phyloP scores from a whole-genome alignment of 2,329 filamentous ascomycete species.

The Diaporthe citrichinensis region DNA sequence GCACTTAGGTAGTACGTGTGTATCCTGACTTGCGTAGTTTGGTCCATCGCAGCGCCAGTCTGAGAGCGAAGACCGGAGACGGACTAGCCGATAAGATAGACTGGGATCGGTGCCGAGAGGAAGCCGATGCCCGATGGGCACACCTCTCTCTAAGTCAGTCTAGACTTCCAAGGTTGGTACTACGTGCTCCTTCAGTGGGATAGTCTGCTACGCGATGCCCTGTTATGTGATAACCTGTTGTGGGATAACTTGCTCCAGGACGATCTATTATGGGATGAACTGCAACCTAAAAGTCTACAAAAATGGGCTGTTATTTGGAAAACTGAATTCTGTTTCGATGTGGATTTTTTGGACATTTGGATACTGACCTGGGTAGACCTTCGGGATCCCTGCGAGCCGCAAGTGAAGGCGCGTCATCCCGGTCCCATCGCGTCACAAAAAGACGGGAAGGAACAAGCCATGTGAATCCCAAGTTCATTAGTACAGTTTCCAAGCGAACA shows the following conservation, averaged over 20 bases:
- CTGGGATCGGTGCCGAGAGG: slow-evolving; percentile 23
- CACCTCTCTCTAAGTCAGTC: not conserved
- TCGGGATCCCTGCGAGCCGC: not conserved
- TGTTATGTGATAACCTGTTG: too few species aligned
- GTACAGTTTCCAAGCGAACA: not conserved
- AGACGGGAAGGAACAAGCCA: slow-evolving; percentile 29
- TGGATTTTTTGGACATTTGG: not conserved
- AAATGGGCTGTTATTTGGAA: not conserved
- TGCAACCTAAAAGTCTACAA: not conserved
- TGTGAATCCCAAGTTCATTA: not conserved
- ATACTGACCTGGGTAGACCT: not conserved
- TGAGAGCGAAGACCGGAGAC: slow-evolving; percentile 20
- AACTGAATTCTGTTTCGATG: not conserved
- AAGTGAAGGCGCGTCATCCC: slow-evolving; percentile 33
- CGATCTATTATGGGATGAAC: not conserved
- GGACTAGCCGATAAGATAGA: slow-evolving; percentile 29
- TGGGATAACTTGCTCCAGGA: not conserved
- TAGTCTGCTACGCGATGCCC: not conserved
- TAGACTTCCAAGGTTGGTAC: not conserved
- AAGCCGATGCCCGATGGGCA: slow-evolving; percentile 2
- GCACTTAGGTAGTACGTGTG: not conserved
- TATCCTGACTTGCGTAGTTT: not conserved
- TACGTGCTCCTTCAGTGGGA: not conserved
- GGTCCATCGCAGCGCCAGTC: slow-evolving; percentile 11
- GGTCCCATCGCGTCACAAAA: slow-evolving; percentile 13